phyloP scores from a whole-genome alignment of 2,329 filamentous ascomycete species.

The Sclerotinia nivalis region DNA sequence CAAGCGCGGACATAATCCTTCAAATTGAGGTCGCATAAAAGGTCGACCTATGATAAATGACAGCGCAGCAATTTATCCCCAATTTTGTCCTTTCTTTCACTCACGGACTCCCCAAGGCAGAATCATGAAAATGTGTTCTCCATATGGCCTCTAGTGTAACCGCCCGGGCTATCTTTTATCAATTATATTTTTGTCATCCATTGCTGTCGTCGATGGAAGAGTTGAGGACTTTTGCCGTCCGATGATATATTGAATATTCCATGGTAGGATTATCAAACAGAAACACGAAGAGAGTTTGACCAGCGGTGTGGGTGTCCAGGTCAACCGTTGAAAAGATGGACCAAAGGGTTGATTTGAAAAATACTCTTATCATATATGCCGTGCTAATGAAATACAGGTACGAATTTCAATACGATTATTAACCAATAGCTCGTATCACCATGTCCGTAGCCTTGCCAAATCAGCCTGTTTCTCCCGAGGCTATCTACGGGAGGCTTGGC shows the following conservation, averaged over 20 bases:
- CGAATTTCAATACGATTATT: neutral
- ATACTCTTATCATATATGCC: neutral
- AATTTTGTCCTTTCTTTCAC: neutral
- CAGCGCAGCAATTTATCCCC: conserved; percentile 4
- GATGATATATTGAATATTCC: neutral
- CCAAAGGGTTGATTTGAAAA: neutral
- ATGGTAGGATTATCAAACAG: neutral
- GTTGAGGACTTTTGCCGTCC: neutral
- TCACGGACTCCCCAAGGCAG: neutral
- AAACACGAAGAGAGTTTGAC: conserved; percentile 6
- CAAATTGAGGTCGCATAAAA: conserved; percentile 7
- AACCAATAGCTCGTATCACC: conserved; percentile 16
- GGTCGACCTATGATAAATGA: neutral
- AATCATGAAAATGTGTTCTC: neutral
- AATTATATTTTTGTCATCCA: neutral
- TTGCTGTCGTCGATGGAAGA: neutral
- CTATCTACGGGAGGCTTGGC: conserved; percentile 3
- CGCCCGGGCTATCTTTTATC: conserved; percentile 2
- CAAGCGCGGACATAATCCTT: conserved; percentile 20
- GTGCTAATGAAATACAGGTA: neutral
- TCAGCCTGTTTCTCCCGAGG: conserved; percentile 5
- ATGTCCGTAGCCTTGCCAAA: conserved; percentile 14
- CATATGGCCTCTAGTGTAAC: conserved; percentile 5
- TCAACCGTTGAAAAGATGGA: conserved; percentile 16
- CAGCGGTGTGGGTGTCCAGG: conserved; percentile 25